Evolutionary conservation across 2,329 filamentous ascomycete genomes (phyloP).

Genomic region (Ascochyta clinopodiicola): DNA sequence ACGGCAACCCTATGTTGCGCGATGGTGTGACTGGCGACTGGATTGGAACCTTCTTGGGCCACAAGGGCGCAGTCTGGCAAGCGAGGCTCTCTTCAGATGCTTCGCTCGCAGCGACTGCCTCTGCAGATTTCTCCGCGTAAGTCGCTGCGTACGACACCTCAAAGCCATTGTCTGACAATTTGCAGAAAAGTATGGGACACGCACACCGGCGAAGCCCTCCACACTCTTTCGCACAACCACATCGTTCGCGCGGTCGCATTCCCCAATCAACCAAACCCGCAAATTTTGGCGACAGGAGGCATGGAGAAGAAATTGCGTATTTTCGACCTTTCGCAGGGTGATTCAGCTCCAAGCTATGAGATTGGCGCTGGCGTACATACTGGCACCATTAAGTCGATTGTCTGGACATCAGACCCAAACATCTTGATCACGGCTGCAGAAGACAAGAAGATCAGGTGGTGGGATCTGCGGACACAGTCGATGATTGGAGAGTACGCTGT

Average conservation of each 20-base stretch:
- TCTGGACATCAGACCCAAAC: slow-evolving; percentile 90
- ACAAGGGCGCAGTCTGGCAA: slow-evolving; percentile 98
- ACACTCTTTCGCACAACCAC: slow-evolving; percentile 88
- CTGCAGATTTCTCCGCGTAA: slow-evolving; percentile 93
- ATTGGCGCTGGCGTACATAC: slow-evolving; percentile 85
- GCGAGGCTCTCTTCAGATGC: slow-evolving; percentile 88
- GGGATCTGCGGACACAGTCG: slow-evolving; percentile 79
- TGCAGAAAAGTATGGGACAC: slow-evolving; percentile 94
- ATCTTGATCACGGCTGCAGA: slow-evolving; percentile 88
- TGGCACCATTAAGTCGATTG: slow-evolving; percentile 92
- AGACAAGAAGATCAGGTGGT: slow-evolving; percentile 93
- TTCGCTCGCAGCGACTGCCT: slow-evolving; percentile 86
- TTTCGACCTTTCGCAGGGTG: slow-evolving; percentile 77
- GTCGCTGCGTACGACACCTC: slow-evolving; percentile 38
- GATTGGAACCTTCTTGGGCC: slow-evolving; percentile 96
- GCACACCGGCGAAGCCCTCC: slow-evolving; percentile 86
- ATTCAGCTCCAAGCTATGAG: slow-evolving; percentile 71
- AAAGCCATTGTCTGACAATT: slow-evolving; percentile 35
- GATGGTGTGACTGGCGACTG: slow-evolving; percentile 82
- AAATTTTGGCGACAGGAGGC: slow-evolving; percentile 86
- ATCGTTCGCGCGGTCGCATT: slow-evolving; percentile 96
- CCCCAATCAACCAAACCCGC: slow-evolving; percentile 73
- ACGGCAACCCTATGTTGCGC: slow-evolving; percentile 98
- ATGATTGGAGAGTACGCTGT: slow-evolving; percentile 79
- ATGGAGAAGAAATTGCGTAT: slow-evolving; percentile 96